These are phyloP conservation scores for Penicillium pancosmium DNA, from an alignment of 495 filamentous ascomycete genomes.

Conservation along the genomic window DNA sequence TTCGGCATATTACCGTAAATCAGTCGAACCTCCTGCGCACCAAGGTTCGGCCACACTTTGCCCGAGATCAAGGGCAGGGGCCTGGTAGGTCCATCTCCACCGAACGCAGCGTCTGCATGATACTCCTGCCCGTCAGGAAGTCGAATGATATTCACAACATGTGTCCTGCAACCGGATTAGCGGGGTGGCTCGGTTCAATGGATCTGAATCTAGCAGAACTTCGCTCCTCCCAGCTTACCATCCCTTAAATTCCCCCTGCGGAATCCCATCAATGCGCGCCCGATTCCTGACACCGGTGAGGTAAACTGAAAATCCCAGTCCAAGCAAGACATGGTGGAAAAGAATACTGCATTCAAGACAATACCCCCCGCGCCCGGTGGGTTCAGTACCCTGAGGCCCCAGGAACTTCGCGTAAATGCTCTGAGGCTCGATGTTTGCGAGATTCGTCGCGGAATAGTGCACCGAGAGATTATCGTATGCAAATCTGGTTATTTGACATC, in stretches of 20 bases:
- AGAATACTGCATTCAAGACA: constrained; percentile 77
- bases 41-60: constrained; percentile 43
- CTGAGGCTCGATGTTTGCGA: constrained; percentile 57
- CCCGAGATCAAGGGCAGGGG: constrained; percentile 55
- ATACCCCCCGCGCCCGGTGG: constrained; percentile 67
- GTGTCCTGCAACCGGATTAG: constrained; percentile 48
- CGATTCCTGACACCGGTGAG: constrained; percentile 51
- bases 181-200: not conserved
- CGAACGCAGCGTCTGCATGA: constrained; percentile 74
- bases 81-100: constrained; percentile 58
- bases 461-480: constrained; percentile 71
- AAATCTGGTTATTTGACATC: constrained; percentile 58
- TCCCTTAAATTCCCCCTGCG: constrained; percentile 40
- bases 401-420: constrained; percentile 69
- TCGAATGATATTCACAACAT: constrained; percentile 71
- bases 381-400: constrained; percentile 17
- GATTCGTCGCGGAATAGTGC: constrained; percentile 56
- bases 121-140: constrained; percentile 51
- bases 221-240: constrained; percentile 29
- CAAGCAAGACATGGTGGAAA: constrained; percentile 64
- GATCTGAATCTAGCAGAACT: too few relatives aligned
- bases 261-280: constrained; percentile 31
- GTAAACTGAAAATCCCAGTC: constrained; percentile 62
- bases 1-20: constrained; percentile 47
- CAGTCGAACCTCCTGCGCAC: constrained; percentile 53